Evolutionary conservation across 371 early-diverging fungal genomes (phyloP), one percentile per base, ranked within the genome.

Genomic region (Lichtheimia hyalospora): DNA sequence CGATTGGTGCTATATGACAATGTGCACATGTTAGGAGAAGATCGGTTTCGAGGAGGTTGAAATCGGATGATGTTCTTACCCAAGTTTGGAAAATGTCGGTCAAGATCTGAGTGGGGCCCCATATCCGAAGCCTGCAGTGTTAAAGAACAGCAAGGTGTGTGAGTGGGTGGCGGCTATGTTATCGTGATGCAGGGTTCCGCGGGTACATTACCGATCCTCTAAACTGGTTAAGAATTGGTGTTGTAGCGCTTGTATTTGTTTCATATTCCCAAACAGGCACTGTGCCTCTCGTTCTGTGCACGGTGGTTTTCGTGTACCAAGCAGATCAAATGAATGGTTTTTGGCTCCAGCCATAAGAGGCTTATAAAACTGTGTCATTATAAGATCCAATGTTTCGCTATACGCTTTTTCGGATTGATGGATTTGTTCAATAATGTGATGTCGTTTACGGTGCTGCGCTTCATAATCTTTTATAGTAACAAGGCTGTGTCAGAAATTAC

Each of bases 221-320:
- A 34, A 34, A 34, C 34, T 34, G 34, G 34, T 34, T 8, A 34
- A 34, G 34, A 34, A 34, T 34, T 34, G 34, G 10, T 34, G 34
- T 10, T 34, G 34, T 10, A 34, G 10, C 6, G 8, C 34, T 34
- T 34, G 34, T 34, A 34, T 34, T 34, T 34, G 34, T 34, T 34
- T 70, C 61, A 74, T 66, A 23, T 79, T 79, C 16, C 74, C 73
- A 66, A 79, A 79, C 4, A 79, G 54, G 68, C 73, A 71, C 6
- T 61, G 63, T 43, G 71, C 66, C 52, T 75, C 75, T 13, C 70
- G 61, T 39, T 79, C 72, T 15, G 79, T 79, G 48, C 79, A 79
- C 5, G 66, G 54, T 53, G 67, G 62, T 60, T 75, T 78, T 54
- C 69, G 71, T 55, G 63, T 71, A n/a, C 71, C 71, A 6, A 71